Evolutionary conservation across 1,139 yeast species (phyloP), one percentile per base, ranked within the genome.

Genomic region (Blastobotrys arbuscula): DNA sequence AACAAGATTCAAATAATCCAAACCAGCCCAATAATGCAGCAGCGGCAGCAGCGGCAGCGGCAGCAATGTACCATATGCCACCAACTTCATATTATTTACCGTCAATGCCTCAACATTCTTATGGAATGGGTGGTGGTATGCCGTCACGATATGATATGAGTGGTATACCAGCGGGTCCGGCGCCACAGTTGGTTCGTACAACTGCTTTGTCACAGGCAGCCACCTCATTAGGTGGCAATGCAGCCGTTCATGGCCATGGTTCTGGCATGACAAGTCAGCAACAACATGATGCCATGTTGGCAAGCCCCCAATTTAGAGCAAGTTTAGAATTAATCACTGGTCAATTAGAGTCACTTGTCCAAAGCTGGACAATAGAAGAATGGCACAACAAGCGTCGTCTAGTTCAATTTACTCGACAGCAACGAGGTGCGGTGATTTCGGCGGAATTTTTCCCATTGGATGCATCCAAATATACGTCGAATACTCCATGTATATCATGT

Each of bases 401-500:
- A 40, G 69, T 68, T 9, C 64, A 60, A 50, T 67, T 68, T 53
- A 55, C 59, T 39, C 59, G 68, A 19, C 49, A 54, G 35, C 75
- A 70, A 55, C 58, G 60, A 2, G 73, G 73, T 13, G 60, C 69
- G 1, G 55, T 56, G 8, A 60, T 71, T 28, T 51, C 59, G 18
- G 65, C 65, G 18, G 58, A 60, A 36, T 71, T 71, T 47, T 49
- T 54, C 39, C 62, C 69, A 2, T 57, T 71, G 35, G 59, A 55
- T 6, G 62, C 63, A 1, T 62, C 60, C 15, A 59, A 65, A 35
- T 69, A 65, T 50, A 56, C 55, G 21, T 58, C 62, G 2, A 59
- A 59, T 41, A 62, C 59, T 40, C 59, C 64, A 15, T 66, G 65
- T 39, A 74, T 82, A 38, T 77, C 82, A 20, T 83, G 89, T 60